phyloP scores from a whole-genome alignment of 495 filamentous ascomycete species.

The Penicillium tannophilum region DNA sequence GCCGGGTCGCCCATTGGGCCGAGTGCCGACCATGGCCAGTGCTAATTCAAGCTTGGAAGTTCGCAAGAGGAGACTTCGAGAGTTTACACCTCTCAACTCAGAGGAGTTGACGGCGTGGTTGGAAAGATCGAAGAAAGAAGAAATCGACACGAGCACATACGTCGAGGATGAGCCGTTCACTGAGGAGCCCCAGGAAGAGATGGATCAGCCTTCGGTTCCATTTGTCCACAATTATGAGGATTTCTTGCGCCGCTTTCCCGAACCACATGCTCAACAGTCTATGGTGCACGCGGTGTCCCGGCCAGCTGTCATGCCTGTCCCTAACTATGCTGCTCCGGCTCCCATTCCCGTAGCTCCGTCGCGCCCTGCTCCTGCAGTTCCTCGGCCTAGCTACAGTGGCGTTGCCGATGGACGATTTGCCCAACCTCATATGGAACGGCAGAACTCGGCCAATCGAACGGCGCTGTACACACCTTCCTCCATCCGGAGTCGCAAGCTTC shows the following conservation, averaged over 20 bases:
- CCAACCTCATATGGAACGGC: conserved; percentile 52
- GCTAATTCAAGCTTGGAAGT: conserved; percentile 55
- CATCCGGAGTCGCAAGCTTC: conserved; percentile 52
- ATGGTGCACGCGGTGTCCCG: conserved; percentile 57
- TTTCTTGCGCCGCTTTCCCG: conserved; percentile 81
- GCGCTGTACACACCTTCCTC: conserved; percentile 48
- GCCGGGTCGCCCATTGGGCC: conserved; percentile 51
- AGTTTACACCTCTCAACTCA: conserved; percentile 60
- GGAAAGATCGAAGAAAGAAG: conserved; percentile 59
- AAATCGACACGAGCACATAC: conserved; percentile 49
- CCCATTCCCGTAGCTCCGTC: conserved; percentile 47
- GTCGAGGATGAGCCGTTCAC: conserved; percentile 40
- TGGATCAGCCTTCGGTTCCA: conserved; percentile 39
- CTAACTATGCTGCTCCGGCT: conserved; percentile 38
- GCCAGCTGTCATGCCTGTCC: conserved; percentile 20
- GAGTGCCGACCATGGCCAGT: conserved; percentile 55
- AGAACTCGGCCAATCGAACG: conserved; percentile 47
- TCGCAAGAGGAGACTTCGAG: conserved; percentile 56
- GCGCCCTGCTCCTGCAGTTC: conserved; percentile 82
- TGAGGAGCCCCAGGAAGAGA: conserved; percentile 40
- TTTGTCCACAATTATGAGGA: conserved; percentile 67
- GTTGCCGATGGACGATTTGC: conserved; percentile 68
- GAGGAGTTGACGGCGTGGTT: conserved; percentile 64
- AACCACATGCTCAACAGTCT: conserved; percentile 72
- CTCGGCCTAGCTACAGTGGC: conserved; percentile 85